phyloP scores from a whole-genome alignment of 805 yeast genomes.

The Barnettozyma californica region DNA sequence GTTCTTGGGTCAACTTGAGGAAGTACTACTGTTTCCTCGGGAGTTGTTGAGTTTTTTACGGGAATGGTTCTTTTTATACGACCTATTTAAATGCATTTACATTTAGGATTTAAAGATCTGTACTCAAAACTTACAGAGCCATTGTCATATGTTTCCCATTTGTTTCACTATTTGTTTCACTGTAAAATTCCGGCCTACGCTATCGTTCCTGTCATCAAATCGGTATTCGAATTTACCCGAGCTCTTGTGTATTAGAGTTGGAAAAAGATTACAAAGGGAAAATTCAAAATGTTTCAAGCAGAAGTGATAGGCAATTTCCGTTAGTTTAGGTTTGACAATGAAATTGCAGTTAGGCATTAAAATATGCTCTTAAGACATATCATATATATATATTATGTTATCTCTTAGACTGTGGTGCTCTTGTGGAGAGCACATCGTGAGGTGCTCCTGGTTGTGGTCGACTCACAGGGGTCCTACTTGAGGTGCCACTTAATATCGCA shows the following conservation, averaged over 20 bases:
- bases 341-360: too few species aligned
- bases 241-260: too few species aligned
- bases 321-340: constrained; percentile 84
- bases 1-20: background rate
- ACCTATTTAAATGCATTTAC: constrained; percentile 1
- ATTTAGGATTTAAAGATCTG: background rate
- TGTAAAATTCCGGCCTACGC: too few species aligned
- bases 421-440: constrained; percentile 3
- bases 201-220: too few species aligned
- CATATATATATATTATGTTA: background rate
- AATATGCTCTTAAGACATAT: too few species aligned
- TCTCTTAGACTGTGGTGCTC: constrained; percentile 19
- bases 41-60: constrained; percentile 3
- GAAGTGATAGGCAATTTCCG: constrained; percentile 84
- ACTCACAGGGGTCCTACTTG: constrained; percentile 2
- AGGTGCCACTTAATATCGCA: constrained; percentile 1
- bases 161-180: too few species aligned
- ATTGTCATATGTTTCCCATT: too few species aligned
- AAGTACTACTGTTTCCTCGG: background rate
- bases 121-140: too few species aligned
- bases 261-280: constrained; percentile 74
- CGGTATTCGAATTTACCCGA: too few species aligned
- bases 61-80: background rate
- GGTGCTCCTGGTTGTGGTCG: background rate
- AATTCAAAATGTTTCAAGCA: constrained; percentile 81